phyloP scores from a whole-genome alignment of 495 filamentous ascomycete species.

The Xylaria castorea region DNA sequence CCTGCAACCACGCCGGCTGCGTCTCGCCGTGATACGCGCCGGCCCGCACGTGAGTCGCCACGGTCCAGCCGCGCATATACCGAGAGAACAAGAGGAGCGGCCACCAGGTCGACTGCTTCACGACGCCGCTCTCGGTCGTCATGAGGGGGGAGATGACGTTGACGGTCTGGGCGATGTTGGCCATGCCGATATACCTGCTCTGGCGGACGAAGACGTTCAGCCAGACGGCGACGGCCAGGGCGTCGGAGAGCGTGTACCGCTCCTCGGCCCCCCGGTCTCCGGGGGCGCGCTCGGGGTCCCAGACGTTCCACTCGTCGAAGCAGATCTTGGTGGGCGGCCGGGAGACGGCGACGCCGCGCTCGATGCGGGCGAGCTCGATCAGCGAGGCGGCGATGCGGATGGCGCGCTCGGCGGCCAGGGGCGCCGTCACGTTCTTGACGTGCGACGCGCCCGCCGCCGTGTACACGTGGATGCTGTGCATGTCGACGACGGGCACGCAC shows the following conservation, averaged over 20 bases:
- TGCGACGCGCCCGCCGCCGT: slow-evolving; percentile 58
- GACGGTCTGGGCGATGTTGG: slow-evolving; percentile 79
- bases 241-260: slow-evolving; percentile 76
- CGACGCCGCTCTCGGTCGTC: slow-evolving; percentile 67
- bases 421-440: slow-evolving; percentile 68
- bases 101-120: slow-evolving; percentile 81
- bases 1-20: slow-evolving; percentile 67
- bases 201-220: slow-evolving; percentile 83
- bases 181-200: slow-evolving; percentile 75
- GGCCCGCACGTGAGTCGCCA: slow-evolving; percentile 66
- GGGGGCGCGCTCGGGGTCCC: slow-evolving; percentile 76
- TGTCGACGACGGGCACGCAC: slow-evolving; percentile 71
- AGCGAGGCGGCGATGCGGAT: slow-evolving; percentile 72
- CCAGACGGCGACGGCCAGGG: slow-evolving; percentile 74
- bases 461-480: slow-evolving; percentile 74
- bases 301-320: slow-evolving; percentile 86
- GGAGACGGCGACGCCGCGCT: slow-evolving; percentile 63
- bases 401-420: slow-evolving; percentile 72
- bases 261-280: slow-evolving; percentile 73
- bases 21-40: slow-evolving; percentile 69
- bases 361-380: slow-evolving; percentile 77
- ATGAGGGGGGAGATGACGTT: slow-evolving; percentile 81
- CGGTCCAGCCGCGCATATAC: slow-evolving; percentile 75
- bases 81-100: slow-evolving; percentile 72
- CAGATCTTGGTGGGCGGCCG: slow-evolving; percentile 71